Percentiles rank a stretch among this genome's conserved stretches.
These are phyloP conservation scores for Agrocybe praecox DNA, from an alignment of 768 basidiomycete species.

Conservation along the genomic window DNA sequence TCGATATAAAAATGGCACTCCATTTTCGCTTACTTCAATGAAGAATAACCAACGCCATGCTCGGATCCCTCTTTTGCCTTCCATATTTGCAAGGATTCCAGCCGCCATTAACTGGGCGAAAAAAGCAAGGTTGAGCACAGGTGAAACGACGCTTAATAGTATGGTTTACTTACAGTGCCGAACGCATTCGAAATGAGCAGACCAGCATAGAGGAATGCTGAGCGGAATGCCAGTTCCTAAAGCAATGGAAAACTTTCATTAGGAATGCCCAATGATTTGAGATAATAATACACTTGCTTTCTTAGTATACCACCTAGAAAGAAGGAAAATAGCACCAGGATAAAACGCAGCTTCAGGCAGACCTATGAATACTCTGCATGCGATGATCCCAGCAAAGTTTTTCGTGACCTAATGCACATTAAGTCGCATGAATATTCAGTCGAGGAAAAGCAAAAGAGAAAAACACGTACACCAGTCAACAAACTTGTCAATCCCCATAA, in stretches of 20 bases:
- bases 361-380: constrained; percentile 63
- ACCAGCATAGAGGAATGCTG: constrained; percentile 61
- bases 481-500: constrained; percentile 66
- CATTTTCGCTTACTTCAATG: constrained; percentile 1
- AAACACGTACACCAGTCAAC: constrained; percentile 54
- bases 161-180: constrained; percentile 48
- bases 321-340: constrained; percentile 51
- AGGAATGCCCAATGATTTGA: neutral
- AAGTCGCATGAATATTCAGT: neutral
- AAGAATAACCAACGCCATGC: constrained; percentile 59
- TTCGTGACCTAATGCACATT: constrained; percentile 57
- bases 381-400: constrained; percentile 54
- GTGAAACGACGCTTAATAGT: neutral
- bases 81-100: constrained; percentile 71
- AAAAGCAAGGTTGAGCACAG: neutral
- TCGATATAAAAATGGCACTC: constrained; percentile 32
- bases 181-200: constrained; percentile 69
- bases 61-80: constrained; percentile 64
- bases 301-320: constrained; percentile 60
- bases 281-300: constrained; percentile 36
- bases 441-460: neutral
- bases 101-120: constrained; percentile 62
- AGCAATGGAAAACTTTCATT: neutral
- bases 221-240: constrained; percentile 68
- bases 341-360: constrained; percentile 70